Percentiles rank a stretch among this genome's conserved stretches.
Evolutionary conservation across 768 basidiomycete genomes (phyloP).

Genomic region (Mycena kentingensis): DNA sequence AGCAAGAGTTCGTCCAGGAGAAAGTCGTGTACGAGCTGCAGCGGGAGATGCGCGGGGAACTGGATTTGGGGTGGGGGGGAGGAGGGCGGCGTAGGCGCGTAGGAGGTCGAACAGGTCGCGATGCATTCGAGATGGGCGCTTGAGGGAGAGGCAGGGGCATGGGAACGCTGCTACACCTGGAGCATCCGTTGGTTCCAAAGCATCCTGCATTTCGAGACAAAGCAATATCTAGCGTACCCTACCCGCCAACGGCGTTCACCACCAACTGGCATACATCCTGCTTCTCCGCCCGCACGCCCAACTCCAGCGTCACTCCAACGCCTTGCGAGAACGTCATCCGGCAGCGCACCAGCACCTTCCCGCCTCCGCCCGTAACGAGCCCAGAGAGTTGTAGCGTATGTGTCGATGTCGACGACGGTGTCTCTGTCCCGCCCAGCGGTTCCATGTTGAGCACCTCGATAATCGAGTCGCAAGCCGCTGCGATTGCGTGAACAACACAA

Average conservation of each 20-base stretch:
- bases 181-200: too few species aligned
- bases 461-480: conserved; percentile 95
- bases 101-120: conserved; percentile 47
- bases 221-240: too few species aligned
- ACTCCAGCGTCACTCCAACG: conserved; percentile 89
- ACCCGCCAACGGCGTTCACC: conserved; percentile 84
- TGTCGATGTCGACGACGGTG: conserved; percentile 77
- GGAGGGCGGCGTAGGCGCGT: conserved; percentile 54
- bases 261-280: conserved; percentile 85
- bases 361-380: conserved; percentile 86
- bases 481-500: conserved; percentile 23
- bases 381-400: conserved; percentile 96
- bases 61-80: conserved; percentile 42
- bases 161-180: too few species aligned
- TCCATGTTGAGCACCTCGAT: conserved; percentile 98
- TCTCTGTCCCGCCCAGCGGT: conserved; percentile 87
- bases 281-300: conserved; percentile 90
- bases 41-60: conserved; percentile 43
- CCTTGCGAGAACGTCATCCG: conserved; percentile 94
- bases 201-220: too few species aligned
- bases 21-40: conserved; percentile 52
- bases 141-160: too few species aligned
- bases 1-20: conserved; percentile 54
- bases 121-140: too few species aligned
- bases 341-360: conserved; percentile 93